Base-by-base conservation (phyloP, 2,329 filamentous ascomycete genomes). In the Cladophialophora psammophila region DNA sequence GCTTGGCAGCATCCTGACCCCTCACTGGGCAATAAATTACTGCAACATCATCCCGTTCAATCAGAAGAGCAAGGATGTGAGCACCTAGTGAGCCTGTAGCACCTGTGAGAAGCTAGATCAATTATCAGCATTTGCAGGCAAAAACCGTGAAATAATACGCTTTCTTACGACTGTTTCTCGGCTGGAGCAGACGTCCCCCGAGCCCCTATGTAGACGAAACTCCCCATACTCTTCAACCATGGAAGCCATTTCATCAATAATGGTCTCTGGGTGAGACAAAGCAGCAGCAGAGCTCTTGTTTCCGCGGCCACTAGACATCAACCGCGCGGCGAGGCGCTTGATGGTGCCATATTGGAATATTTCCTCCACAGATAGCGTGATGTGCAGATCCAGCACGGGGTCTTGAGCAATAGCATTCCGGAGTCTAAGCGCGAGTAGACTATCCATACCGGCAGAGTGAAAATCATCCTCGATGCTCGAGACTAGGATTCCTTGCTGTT, bases 391-490 rank as follows among this genome's bases (percentile, higher is more conserved):
- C 8, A 84, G 71, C 12, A 79, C 75, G 13, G 84, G 76, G 31
- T 79, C 72, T 15, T 77, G 73, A 40, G 81, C 73, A 31, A 84
- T 75, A 2, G 82, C 63, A 3, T 80, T 76, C 20, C 82, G 78
- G 1, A 82, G 68, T n/a, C 83, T 80, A 13, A 81, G 81, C 1
- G 81, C 81, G 18, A 81, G 80, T 9, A 84, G 72, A 65, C 81
- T 84, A 69, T 85, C 82, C 18, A 85, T 69, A 0, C 82, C 83
- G 0, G 77, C 74, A 1, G 77, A 74, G 67, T 83, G 84, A 70
- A 85, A 81, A 66, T 83, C 80, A 3, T 77, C 69, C 2, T 78
- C 64, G 1, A 70, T 62, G 35, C 73, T 66, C 3, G 76, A 71
- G 3, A 81, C 70, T 1, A 72, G 35, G 35, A 81, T 72, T 2